Evolutionary conservation across 192 early-diverging fungal species (phyloP).

Genomic region (Backusella macrospora): DNA sequence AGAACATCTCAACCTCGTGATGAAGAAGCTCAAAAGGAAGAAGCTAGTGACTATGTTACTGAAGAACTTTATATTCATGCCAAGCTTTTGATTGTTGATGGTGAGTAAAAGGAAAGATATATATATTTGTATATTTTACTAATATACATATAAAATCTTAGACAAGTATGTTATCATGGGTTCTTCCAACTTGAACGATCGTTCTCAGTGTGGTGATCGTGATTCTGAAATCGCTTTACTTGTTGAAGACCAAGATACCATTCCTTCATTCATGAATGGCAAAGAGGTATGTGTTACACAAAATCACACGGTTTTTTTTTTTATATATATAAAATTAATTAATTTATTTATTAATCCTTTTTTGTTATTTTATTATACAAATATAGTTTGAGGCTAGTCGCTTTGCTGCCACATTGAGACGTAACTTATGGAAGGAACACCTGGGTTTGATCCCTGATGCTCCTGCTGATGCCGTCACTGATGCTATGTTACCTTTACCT

Average conservation of each 20-base stretch:
- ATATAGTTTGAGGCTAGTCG: constrained; percentile 69
- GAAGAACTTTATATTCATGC: constrained; percentile 89
- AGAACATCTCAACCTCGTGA: background rate
- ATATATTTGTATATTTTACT: background rate
- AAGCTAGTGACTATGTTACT: constrained; percentile 58
- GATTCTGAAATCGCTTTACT: constrained; percentile 89
- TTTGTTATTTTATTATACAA: background rate
- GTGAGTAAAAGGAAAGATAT: constrained; percentile 44
- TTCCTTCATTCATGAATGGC: constrained; percentile 76
- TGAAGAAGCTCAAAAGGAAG: constrained; percentile 18
- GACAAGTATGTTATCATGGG: constrained; percentile 70
- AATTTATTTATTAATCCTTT: background rate
- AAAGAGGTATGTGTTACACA: constrained; percentile 42
- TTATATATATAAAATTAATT: constrained; percentile 39
- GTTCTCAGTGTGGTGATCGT: constrained; percentile 81
- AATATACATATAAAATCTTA: background rate
- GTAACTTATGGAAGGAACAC: constrained; percentile 82
- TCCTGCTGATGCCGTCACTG: constrained; percentile 40
- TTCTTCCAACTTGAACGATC: constrained; percentile 90
- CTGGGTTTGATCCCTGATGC: constrained; percentile 67
- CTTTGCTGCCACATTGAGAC: constrained; percentile 73
- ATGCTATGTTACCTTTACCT: constrained; percentile 34
- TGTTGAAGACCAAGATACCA: constrained; percentile 69
- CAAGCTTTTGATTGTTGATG: constrained; percentile 88
- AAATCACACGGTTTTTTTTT: background rate